Base-by-base conservation (phyloP, 1,284 basidiomycete species). In the Leucocoprinus gongylophorus region DNA sequence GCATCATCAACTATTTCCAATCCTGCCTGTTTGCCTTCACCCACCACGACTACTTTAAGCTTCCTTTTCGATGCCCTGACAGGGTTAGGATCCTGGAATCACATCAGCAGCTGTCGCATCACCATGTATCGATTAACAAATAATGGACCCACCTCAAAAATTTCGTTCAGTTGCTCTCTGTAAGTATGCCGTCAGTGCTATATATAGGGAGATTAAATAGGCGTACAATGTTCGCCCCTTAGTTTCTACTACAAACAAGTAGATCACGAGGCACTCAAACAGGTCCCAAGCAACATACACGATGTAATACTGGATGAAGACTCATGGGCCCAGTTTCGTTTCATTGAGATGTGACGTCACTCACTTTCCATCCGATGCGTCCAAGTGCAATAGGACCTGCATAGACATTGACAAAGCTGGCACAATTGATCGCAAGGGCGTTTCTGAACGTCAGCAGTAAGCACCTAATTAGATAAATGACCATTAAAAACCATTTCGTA, bases 361-460 rank as follows among this genome's bases (percentile, higher is more conserved):
- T 53, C 53, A 65, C 69, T 62, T 57, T 71, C 72, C 71, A 74
- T 26, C 64, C 59, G 56, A 81, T 79, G 43, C 67, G 72, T 40
- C 69, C 62, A 17, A 79, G 66, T 0, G 71, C 77, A 52, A 79
- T 74, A 1, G 74, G 75, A 1, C 73, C 72, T 9, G 72, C 71
- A 44, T 75, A 76, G 13, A 68, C 69, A 58, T 78, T 79, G 54
- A 79, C 74, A 58, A 79, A 77, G 1, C 71, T 72, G 26, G 74
- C 72, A 45, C 71, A 70, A 54, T 67, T 73, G 48, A 77, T 75
- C 10, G 74, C 69, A 48, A 80, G 64, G 0, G 67, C 66, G 55
- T 71, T 71, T 38, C 69, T 71, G 46, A 47, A 37, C 33, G 35
- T 39, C 21, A 39, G 8, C 23, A 15, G 37, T 38, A 30, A 35